These are phyloP conservation scores for Penicillium coprophilum DNA, from an alignment of 495 filamentous ascomycete species.

Conservation along the genomic window DNA sequence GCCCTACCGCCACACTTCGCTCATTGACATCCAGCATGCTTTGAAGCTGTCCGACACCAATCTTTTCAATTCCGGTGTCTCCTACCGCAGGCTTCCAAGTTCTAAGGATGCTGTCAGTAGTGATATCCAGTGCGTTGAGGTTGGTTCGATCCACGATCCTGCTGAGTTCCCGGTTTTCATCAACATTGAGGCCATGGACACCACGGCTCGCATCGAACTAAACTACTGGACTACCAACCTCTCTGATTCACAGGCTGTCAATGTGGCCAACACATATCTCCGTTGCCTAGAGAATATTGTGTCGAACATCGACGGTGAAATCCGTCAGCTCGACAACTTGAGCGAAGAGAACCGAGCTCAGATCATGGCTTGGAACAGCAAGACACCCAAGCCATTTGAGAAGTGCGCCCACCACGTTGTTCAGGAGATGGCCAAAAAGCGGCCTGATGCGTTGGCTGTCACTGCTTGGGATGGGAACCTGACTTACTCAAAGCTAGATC, in stretches of 20 bases:
- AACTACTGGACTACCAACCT: constrained; percentile 58
- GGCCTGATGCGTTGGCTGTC: constrained; percentile 42
- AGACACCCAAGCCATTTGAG: constrained; percentile 35
- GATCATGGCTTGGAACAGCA: constrained; percentile 47
- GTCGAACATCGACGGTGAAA: constrained; percentile 26
- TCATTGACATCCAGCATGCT: constrained; percentile 55
- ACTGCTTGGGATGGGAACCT: constrained; percentile 50
- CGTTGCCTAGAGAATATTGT: constrained; percentile 46
- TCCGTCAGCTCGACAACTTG: constrained; percentile 41
- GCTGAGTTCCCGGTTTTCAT: constrained; percentile 56
- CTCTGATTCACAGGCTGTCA: constrained; percentile 50
- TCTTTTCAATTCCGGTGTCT: constrained; percentile 48
- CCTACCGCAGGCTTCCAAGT: constrained; percentile 43
- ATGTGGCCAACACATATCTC: constrained; percentile 50
- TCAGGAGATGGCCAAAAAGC: constrained; percentile 35
- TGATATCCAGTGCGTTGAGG: constrained; percentile 40
- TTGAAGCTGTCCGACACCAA: constrained; percentile 37
- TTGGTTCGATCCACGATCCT: constrained; percentile 51
- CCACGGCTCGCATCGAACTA: constrained; percentile 47
- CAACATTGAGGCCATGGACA: constrained; percentile 53
- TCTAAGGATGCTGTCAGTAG: constrained; percentile 21
- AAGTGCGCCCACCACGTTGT: constrained; percentile 47
- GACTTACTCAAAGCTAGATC: constrained; percentile 52
- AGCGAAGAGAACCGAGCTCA: constrained; percentile 39
- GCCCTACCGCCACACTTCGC: constrained; percentile 46